Base-by-base conservation (phyloP, 305 asterid genomes). In the Fraxinus floribunda region DNA sequence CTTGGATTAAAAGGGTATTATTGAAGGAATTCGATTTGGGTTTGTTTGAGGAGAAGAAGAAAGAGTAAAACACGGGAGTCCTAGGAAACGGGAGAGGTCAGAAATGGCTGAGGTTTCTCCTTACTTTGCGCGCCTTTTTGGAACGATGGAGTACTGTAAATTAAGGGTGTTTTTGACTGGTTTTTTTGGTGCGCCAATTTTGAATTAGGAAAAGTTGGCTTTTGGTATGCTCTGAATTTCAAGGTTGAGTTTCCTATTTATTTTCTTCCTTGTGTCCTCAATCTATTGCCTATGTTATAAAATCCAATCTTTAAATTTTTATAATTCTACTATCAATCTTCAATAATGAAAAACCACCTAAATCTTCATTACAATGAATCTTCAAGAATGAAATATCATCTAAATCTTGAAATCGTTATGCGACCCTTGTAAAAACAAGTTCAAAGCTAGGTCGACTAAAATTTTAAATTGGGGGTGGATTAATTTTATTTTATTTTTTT, bases 101-200 rank as follows among this genome's bases (percentile, higher is more conserved):
- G 75, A 76, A 82, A 84, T 80, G 77, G 80, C 30, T 36, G 60
- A 79, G 29, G 68, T 76, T 60, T 82, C 78, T 80, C 84, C 88
- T 72, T 64, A 75, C 71, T 78, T 83, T n/a, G 79, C 79, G 70
- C 79, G 41, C 64, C 4, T 1, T 68, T 26, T 68, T 68, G 75
- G 38, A 68, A 68, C 38, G 75, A 13, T 29, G 73, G n/a, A n/a
- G 13, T 20, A 6, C 26, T 6, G 1, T 18, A 20, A 18, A 20
- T 62, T 62, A 62, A 22, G 72, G 34, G 9, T 24, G 35, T 16
- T 29, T 68, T 68, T 68, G 9, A 68, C 75, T 68, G 75, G 3
- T 29, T 68, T 15, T 46, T 68, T 68, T 29, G 75, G 39, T 30
- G 38, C 75, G 30, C 20, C 75, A 68, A 68, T 68, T 68, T 68